Conservation (phyloP, 2,329 filamentous ascomycete species). For the Tolypocladium endophyticum region DNA sequence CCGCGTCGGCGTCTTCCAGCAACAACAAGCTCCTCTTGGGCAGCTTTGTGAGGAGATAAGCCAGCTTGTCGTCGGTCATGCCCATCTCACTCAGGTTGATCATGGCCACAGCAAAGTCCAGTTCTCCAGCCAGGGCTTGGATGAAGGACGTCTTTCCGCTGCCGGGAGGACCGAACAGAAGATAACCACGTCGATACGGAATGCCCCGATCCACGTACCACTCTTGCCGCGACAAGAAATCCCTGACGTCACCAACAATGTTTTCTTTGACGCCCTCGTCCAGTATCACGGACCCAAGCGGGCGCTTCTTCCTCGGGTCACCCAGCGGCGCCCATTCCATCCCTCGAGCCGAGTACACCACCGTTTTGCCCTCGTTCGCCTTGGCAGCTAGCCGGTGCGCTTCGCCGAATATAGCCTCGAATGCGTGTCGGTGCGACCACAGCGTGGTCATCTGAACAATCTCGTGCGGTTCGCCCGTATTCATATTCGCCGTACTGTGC, state of each 20-base stretch:
- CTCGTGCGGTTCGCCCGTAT: conserved; percentile 85
- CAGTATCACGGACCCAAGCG: conserved; percentile 77
- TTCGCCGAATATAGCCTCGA: conserved; percentile 81
- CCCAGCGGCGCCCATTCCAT: conserved; percentile 81
- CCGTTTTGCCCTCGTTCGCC: conserved; percentile 82
- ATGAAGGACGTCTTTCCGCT: conserved; percentile 96
- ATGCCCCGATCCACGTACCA: conserved; percentile 96
- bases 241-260: conserved; percentile 69
- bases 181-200: conserved; percentile 80
- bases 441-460: conserved; percentile 86
- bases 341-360: conserved; percentile 78
- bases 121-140: conserved; percentile 81
- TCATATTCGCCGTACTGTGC: conserved; percentile 69
- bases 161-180: conserved; percentile 80
- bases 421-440: conserved; percentile 79
- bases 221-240: conserved; percentile 66
- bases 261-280: conserved; percentile 74
- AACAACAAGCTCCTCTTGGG: conserved; percentile 74
- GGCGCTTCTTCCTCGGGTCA: conserved; percentile 74
- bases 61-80: conserved; percentile 80
- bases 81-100: conserved; percentile 84
- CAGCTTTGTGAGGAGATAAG: conserved; percentile 75
- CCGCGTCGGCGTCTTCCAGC: conserved; percentile 85
- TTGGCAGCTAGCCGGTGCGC: conserved; percentile 71
- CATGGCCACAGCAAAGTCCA: conserved; percentile 89